Percentiles rank a stretch among this genome's conserved stretches.
Evolutionary conservation across 345 rosid genomes (phyloP).

Genomic region (Firmiana major): DNA sequence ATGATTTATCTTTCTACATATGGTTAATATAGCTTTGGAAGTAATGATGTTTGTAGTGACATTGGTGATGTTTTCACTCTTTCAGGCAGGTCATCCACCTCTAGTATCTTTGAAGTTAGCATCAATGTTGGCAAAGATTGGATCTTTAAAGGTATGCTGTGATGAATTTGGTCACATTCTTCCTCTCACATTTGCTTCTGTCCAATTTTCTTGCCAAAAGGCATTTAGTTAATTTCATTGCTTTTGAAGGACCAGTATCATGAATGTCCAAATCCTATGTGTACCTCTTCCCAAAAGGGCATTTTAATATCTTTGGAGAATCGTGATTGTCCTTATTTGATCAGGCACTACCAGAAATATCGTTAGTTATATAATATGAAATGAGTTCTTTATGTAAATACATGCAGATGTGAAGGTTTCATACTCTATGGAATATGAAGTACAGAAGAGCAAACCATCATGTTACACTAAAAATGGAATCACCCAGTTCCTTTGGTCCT

Average conservation of each 20-base stretch:
- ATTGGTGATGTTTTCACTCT: slow-evolving; percentile 6
- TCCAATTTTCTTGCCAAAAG: neutral
- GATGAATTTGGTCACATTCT: neutral
- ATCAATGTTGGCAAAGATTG: slow-evolving; percentile 61
- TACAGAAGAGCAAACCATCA: neutral
- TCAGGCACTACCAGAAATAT: neutral
- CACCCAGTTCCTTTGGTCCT: neutral
- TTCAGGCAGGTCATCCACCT: slow-evolving; percentile 57
- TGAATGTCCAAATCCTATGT: neutral
- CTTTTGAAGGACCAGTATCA: neutral
- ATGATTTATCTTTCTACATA: neutral
- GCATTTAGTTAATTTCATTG: neutral
- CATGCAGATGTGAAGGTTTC: neutral
- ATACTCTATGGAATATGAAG: neutral
- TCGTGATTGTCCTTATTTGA: neutral
- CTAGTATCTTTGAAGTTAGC: slow-evolving; percentile 57
- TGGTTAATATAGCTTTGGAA: neutral
- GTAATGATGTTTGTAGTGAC: neutral
- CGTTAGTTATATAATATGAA: neutral
- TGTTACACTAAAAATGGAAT: neutral
- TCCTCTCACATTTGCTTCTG: neutral
- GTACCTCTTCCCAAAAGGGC: neutral
- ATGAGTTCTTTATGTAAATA: neutral
- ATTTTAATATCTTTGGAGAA: neutral
- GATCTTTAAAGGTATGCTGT: slow-evolving; percentile 48